A percentile compares a stretch with the other conserved stretches of the same genome.
These are phyloP conservation scores for Panaeolus papilionaceus DNA, from an alignment of 768 basidiomycete genomes.

Conservation along the genomic window DNA sequence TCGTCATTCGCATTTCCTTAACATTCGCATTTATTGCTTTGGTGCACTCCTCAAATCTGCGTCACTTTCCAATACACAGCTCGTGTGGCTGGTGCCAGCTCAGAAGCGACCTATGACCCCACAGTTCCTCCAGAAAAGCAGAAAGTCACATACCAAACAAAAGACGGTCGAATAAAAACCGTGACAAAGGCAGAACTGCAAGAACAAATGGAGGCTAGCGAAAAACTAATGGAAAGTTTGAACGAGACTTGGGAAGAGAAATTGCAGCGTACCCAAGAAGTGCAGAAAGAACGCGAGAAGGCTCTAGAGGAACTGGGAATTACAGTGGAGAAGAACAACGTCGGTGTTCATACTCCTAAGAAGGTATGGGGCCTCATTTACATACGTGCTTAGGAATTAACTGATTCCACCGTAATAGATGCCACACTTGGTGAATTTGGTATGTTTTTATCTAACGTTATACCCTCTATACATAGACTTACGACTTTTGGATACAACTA, in stretches of 20 bases:
- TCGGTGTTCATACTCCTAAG: slow-evolving; percentile 98
- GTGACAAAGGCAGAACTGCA: slow-evolving; percentile 98
- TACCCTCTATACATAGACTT: neutral
- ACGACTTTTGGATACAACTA: slow-evolving; percentile 14
- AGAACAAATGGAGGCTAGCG: slow-evolving; percentile 94
- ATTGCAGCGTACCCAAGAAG: slow-evolving; percentile 87
- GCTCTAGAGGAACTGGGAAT: slow-evolving; percentile 98
- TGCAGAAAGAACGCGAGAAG: slow-evolving; percentile 97
- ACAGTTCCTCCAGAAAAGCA: slow-evolving; percentile 92
- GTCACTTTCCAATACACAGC: slow-evolving; percentile 45
- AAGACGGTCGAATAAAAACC: slow-evolving; percentile 92
- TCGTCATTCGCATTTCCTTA: neutral
- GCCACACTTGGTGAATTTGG: slow-evolving; percentile 93
- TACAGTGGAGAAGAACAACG: slow-evolving; percentile 94
- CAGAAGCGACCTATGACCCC: slow-evolving; percentile 85
- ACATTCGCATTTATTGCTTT: neutral
- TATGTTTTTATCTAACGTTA: slow-evolving; percentile 46
- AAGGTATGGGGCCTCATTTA: slow-evolving; percentile 61
- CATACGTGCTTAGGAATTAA: slow-evolving; percentile 10
- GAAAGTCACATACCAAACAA: slow-evolving; percentile 92
- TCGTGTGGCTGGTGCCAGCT: slow-evolving; percentile 71
- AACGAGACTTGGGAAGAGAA: slow-evolving; percentile 99
- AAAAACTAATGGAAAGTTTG: slow-evolving; percentile 92
- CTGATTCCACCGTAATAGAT: slow-evolving; percentile 53
- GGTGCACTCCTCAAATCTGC: slow-evolving; percentile 15